Evolutionary conservation across 1,284 basidiomycete species (phyloP).

Genomic region (Trichosporon asahii): DNA sequence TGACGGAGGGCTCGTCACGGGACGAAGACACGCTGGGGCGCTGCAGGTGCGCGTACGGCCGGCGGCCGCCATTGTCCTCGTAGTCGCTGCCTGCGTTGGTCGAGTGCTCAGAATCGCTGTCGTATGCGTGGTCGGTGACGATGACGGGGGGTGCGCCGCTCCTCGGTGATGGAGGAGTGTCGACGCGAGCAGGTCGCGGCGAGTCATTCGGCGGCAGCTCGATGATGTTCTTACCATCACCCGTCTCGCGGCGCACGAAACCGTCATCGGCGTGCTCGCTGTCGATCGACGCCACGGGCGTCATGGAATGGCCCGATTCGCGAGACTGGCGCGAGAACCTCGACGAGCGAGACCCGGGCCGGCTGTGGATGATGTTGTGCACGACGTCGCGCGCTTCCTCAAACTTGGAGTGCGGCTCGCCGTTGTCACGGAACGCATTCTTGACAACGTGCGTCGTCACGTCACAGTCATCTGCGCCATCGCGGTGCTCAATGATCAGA

Average conservation of each 20-base stretch:
- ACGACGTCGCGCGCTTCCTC: not conserved
- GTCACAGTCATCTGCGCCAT: constrained; percentile 55
- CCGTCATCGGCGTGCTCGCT: not conserved
- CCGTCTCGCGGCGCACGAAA: not conserved
- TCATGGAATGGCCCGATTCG: not conserved
- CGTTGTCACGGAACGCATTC: not conserved
- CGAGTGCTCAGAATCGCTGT: constrained; percentile 18
- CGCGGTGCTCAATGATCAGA: constrained; percentile 62
- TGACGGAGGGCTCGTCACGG: not conserved
- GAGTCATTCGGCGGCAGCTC: not conserved
- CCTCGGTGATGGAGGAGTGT: not conserved
- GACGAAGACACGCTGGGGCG: not conserved
- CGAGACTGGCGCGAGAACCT: not conserved
- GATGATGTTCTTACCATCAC: not conserved
- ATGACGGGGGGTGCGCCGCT: not conserved
- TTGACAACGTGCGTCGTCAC: constrained; percentile 11
- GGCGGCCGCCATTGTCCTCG: constrained; percentile 14
- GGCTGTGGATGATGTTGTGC: constrained; percentile 5
- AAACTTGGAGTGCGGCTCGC: not conserved
- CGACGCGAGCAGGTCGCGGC: not conserved
- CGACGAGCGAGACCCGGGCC: not conserved
- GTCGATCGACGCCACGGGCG: not conserved
- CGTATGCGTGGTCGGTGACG: constrained; percentile 1
- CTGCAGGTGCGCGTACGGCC: constrained; percentile 12
- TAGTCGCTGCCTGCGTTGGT: constrained; percentile 22